phyloP scores from a whole-genome alignment of 2,329 filamentous ascomycete species.

The Xylariaceae sp. region DNA sequence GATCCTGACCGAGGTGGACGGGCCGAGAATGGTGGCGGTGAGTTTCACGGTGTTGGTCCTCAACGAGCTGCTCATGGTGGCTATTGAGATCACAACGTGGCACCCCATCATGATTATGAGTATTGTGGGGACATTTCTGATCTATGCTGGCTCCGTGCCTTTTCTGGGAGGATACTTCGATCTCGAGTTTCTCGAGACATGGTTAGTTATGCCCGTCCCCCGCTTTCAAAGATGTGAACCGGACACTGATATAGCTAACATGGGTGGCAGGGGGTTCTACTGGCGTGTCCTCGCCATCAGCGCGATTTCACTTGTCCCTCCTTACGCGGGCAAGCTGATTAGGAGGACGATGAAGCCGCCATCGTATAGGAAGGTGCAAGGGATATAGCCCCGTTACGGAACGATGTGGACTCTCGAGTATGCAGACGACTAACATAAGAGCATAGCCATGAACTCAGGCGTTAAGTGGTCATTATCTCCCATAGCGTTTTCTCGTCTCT shows the following conservation, averaged over 20 bases:
- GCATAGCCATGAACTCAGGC: not conserved
- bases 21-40: constrained; percentile 77
- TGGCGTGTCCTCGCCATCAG: constrained; percentile 84
- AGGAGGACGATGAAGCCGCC: constrained; percentile 83
- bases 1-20: constrained; percentile 75
- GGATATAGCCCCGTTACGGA: constrained; percentile 36
- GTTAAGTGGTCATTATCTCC: constrained; percentile 2
- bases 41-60: constrained; percentile 89
- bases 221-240: not conserved
- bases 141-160: constrained; percentile 81
- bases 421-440: too few relatives aligned
- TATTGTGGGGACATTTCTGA: constrained; percentile 75
- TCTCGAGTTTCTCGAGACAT: constrained; percentile 70
- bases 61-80: constrained; percentile 97
- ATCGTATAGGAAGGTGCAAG: constrained; percentile 90
- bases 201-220: constrained; percentile 43
- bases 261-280: constrained; percentile 64
- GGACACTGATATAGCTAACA: constrained; percentile 9
- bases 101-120: constrained; percentile 86
- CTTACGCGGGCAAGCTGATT: constrained; percentile 83
- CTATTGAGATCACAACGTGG: constrained; percentile 95
- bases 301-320: constrained; percentile 78
- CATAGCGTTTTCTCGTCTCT: too few relatives aligned
- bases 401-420: too few relatives aligned
- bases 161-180: constrained; percentile 92